Evolutionary conservation across 768 basidiomycete genomes (phyloP).

Genomic region (Myochromella boudieri): DNA sequence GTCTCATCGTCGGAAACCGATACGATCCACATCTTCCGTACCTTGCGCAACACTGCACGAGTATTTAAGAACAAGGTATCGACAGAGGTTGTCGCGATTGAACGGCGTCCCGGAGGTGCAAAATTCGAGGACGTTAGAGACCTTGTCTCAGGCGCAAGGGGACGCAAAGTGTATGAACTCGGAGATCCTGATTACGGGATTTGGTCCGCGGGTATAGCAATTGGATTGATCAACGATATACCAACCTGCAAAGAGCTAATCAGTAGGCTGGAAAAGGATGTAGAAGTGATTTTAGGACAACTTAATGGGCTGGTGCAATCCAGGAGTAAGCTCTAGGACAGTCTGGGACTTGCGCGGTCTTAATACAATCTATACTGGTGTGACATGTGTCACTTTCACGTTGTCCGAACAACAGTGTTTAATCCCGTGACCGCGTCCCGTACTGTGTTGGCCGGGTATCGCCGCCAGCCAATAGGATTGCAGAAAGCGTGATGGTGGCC

Average conservation of each 20-base stretch:
- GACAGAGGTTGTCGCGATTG: slow-evolving; percentile 81
- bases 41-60: slow-evolving; percentile 79
- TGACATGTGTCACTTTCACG: too few species aligned
- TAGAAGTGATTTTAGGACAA: slow-evolving; percentile 61
- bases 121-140: slow-evolving; percentile 85
- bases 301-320: slow-evolving; percentile 33
- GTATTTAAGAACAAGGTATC: slow-evolving; percentile 86
- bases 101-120: slow-evolving; percentile 77
- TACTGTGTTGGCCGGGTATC: too few species aligned
- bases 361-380: too few species aligned
- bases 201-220: slow-evolving; percentile 68
- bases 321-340: slow-evolving; percentile 39
- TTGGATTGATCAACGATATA: slow-evolving; percentile 80
- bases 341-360: too few species aligned
- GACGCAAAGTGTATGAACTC: slow-evolving; percentile 73
- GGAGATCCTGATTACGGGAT: slow-evolving; percentile 89
- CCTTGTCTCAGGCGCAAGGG: slow-evolving; percentile 70
- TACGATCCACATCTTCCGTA: slow-evolving; percentile 89
- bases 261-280: slow-evolving; percentile 68
- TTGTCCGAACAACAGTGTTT: background rate
- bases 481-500: slow-evolving; percentile 8
- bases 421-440: slow-evolving; percentile 38
- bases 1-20: slow-evolving; percentile 81
- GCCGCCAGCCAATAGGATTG: slow-evolving; percentile 20
- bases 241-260: slow-evolving; percentile 79